Base-by-base conservation (phyloP, 2,329 filamentous ascomycete species). In the Metarhizium guizhouense region DNA sequence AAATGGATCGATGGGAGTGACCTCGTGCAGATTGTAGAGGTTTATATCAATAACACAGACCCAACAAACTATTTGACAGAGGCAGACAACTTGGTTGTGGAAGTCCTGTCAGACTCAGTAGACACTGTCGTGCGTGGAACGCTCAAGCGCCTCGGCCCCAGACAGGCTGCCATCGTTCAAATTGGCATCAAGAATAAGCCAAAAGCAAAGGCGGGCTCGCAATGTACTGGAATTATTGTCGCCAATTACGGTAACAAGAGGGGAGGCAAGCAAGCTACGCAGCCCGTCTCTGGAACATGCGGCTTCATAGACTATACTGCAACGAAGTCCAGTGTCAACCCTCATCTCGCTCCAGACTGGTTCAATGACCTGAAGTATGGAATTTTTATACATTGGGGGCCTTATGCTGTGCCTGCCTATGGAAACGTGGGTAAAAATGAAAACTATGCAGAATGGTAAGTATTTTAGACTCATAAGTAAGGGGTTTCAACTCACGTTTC, bases 371-470 rank as follows among this genome's bases (percentile, higher is more conserved):
- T 71, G 25, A 83, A 84, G 57, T 83, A 72, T 58, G 80, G 81
- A 0, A 83, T 83, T 32, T 83, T 84, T 62, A 78, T 83, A 38
- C 80, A 83, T 57, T 84, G 80, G 78, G 80, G 81, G 0, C 69
- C 74, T 0, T 83, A 81, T 58, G 65, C 77, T 0, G 79, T 83
- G 1, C 76, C 80, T 0, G 79, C 74, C 3, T 83, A 79, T 77
- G 80, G 80, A 25, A 25, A 25, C 25, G 25, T 25, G 25, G 25
- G 25, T 3, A 25, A 25, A 4, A 25, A 25, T 25, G 25, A 25
- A 25, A 25, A 25, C 25, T 25, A 25, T 25, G 25, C 25, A 25
- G 25, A 25, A 25, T 25, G 25, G 25, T 25, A 25, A 25, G 25
- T 25, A 25, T 4, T 25, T 25, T 25, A 25, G 25, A 25, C 25